A percentile compares a stretch with the other conserved stretches of the same genome.
Conservation (phyloP, 2,329 filamentous ascomycete species). For the Eutypa lata region DNA sequence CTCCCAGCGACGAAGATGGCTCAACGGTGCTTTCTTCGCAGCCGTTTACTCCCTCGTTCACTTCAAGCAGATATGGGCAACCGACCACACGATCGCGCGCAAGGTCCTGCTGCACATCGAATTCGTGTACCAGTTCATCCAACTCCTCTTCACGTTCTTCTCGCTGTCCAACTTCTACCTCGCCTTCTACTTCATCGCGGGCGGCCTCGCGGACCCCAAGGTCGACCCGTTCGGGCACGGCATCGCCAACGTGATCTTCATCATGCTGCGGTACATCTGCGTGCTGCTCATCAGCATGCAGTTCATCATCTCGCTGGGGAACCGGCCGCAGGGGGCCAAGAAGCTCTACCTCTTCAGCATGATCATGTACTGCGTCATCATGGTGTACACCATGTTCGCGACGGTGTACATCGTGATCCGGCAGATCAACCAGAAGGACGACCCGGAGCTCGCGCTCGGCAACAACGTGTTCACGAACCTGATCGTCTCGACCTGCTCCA, state of each 20-base stretch:
- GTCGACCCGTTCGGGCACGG: slow-evolving; percentile 91
- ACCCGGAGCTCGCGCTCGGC: slow-evolving; percentile 62
- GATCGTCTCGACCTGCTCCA: slow-evolving; percentile 84
- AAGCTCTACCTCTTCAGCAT: slow-evolving; percentile 86
- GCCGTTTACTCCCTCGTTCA: slow-evolving; percentile 96
- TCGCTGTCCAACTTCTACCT: slow-evolving; percentile 98
- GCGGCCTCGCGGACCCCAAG: slow-evolving; percentile 73
- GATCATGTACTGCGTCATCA: slow-evolving; percentile 88
- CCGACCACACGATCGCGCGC: slow-evolving; percentile 84
- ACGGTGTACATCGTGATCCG: slow-evolving; percentile 82
- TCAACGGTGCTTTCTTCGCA: slow-evolving; percentile 98
- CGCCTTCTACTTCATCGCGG: slow-evolving; percentile 96
- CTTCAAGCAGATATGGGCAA: slow-evolving; percentile 87
- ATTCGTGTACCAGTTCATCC: slow-evolving; percentile 91
- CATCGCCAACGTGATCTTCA: slow-evolving; percentile 82
- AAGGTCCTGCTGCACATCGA: slow-evolving; percentile 93
- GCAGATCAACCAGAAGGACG: slow-evolving; percentile 59
- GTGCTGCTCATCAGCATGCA: slow-evolving; percentile 88
- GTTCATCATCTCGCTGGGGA: slow-evolving; percentile 95
- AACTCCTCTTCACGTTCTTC: slow-evolving; percentile 94
- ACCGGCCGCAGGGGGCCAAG: slow-evolving; percentile 90
- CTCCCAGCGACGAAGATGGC: slow-evolving; percentile 91
- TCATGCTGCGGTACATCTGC: slow-evolving; percentile 78
- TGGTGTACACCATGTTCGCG: slow-evolving; percentile 92
- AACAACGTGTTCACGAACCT: slow-evolving; percentile 94